These are phyloP conservation scores for Neurospora sublineolata DNA, from an alignment of 495 filamentous ascomycete genomes.

Conservation along the genomic window DNA sequence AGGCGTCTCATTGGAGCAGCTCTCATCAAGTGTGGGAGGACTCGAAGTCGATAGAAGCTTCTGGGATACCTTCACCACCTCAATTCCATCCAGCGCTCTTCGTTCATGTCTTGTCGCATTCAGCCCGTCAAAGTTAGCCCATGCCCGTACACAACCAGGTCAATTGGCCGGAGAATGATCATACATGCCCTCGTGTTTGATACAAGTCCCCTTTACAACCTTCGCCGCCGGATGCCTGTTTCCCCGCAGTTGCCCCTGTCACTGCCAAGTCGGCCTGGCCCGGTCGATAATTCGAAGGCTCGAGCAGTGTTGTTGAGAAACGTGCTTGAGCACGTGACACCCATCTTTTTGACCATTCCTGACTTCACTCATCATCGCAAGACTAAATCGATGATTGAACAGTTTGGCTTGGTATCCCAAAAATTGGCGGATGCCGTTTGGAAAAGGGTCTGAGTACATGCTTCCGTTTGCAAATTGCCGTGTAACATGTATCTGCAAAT, in stretches of 20 bases:
- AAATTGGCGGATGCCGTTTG: no score
- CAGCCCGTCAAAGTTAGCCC: neutral
- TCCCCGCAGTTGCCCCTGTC: neutral
- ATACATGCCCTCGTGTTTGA: neutral
- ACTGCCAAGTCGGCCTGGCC: neutral
- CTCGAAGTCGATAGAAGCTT: neutral
- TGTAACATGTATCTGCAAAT: no score
- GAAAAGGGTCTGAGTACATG: no score
- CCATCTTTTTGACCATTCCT: neutral
- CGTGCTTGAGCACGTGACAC: neutral
- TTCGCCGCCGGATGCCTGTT: neutral
- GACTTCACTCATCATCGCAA: no score
- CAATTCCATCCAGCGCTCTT: neutral
- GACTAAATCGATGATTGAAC: no score
- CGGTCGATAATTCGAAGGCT: neutral
- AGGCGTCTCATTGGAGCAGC: neutral
- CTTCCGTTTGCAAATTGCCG: no score
- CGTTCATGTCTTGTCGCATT: neutral
- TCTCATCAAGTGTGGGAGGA: neutral
- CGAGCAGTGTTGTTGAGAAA: neutral
- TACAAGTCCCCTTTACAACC: neutral
- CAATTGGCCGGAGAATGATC: neutral
- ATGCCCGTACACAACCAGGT: neutral
- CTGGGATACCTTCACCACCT: neutral
- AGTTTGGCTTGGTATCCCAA: no score